Evolutionary conservation across 257 asterid genomes (phyloP), one percentile per base, ranked within the genome.

Genomic region (Thymus quinquecostatus): DNA sequence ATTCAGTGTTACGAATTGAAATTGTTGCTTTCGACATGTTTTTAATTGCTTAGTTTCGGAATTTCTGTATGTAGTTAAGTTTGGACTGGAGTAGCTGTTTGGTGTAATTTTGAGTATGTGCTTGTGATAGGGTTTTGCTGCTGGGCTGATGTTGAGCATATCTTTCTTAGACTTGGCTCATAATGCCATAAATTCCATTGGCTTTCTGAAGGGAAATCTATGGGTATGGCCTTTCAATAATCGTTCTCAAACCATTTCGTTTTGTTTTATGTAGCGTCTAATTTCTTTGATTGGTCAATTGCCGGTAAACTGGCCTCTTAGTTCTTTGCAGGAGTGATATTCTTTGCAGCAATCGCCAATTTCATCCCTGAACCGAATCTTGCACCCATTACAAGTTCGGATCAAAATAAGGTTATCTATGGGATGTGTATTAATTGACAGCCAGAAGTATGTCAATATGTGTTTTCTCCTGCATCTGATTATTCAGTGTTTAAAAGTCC

Each of bases 151-250:
- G 98, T 77, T 92, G 83, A 90, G 96, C 86, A 88, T 92, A 78
- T 92, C 97, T 43, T 92, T 92, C 85, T 79, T 92, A 0, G 98
- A 93, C 76, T 87, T 93, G 89, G 98, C 98, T 77, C 98, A 93
- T 84, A 91, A 93, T 81, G 94, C 98, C 65, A 84, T 93, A 49
- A 93, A 93, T 76, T 87, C 98, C 66, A 82, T 93, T 80, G 98
- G 98, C 63, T 93, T 93, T 85, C 78, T 93, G 45, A 93, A 84
- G 74, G 98, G 88, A 67, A 93, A 93, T 77, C 87, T 92, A n/a
- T 92, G 98, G 98, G 98, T 92, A 76, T 84, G 84, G 43, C 72
- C 64, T 74, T 65, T 45, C 33, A 2, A 7, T 51, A 10, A 21
- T 59, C 55, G 43, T 40, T 41, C 28, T 64, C 30, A 64, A 62